phyloP scores from a whole-genome alignment of 1,139 yeast genomes.

The Martiniozyma asiatica region DNA sequence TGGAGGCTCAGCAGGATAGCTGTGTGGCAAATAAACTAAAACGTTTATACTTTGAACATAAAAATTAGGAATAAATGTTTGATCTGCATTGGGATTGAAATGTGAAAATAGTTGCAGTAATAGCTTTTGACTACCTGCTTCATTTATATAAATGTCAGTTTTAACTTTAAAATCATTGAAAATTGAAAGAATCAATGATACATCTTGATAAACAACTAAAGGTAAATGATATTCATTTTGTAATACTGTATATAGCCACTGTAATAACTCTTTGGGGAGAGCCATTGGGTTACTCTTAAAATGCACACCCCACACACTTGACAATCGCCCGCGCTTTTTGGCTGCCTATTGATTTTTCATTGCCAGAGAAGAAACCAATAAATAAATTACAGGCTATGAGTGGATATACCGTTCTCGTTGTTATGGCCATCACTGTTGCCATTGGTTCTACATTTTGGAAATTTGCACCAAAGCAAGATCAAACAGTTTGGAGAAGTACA shows the following conservation, averaged over 20 bases:
- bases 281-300: constrained; percentile 7
- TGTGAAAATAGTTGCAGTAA: constrained; percentile 40
- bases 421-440: constrained; percentile 47
- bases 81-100: constrained; percentile 28
- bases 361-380: too few relatives aligned
- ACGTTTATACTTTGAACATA: constrained; percentile 12
- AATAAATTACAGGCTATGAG: too few relatives aligned
- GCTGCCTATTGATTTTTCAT: too few relatives aligned
- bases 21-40: constrained; percentile 62
- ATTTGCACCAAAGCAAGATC: constrained; percentile 38
- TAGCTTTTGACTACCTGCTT: constrained; percentile 45
- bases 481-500: constrained; percentile 84
- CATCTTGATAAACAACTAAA: constrained; percentile 46
- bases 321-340: too few relatives aligned
- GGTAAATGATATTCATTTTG: constrained; percentile 44
- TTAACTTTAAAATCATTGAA: constrained; percentile 43
- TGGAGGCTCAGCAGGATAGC: constrained; percentile 57
- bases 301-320: too few relatives aligned
- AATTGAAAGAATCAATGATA: constrained; percentile 39
- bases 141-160: constrained; percentile 58
- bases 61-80: neutral
- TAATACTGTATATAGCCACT: constrained; percentile 46
- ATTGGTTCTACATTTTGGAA: constrained; percentile 49
- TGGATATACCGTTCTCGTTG: constrained; percentile 52
- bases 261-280: constrained; percentile 32